Percentiles rank a stretch among this genome's conserved stretches.
Conservation (phyloP, 1,139 yeast genomes). For the Pichia terricola region DNA sequence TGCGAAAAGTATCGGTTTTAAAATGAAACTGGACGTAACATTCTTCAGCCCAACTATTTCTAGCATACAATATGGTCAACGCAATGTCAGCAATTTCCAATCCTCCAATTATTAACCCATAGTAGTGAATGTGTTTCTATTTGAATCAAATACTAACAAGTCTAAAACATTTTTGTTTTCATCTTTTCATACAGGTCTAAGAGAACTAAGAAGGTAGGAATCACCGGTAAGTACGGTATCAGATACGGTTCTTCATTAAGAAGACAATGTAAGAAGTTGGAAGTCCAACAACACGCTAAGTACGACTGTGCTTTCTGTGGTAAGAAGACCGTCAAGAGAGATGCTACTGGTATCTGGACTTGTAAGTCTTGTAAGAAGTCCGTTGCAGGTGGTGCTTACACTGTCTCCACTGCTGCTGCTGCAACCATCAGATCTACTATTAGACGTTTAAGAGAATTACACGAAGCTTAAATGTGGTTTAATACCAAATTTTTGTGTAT, state of each 20-base stretch:
- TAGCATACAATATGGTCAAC: no score
- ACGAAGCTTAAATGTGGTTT: constrained; percentile 71
- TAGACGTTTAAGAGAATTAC: constrained; percentile 99
- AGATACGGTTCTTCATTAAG: constrained; percentile 99
- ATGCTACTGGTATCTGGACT: constrained; percentile 98
- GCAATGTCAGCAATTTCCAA: no score
- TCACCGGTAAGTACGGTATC: constrained; percentile 99
- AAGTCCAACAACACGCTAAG: constrained; percentile 97
- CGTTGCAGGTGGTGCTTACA: constrained; percentile 99
- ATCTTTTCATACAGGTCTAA: constrained; percentile 60
- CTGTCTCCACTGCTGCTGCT: constrained; percentile 98
- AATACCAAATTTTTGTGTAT: no score
- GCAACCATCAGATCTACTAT: constrained; percentile 99
- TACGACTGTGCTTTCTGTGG: constrained; percentile 99
- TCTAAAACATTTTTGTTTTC: background rate
- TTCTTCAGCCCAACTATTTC: no score
- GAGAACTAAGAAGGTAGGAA: constrained; percentile 99
- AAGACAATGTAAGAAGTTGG: constrained; percentile 99
- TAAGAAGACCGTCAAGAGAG: constrained; percentile 96
- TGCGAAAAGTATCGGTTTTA: no score
- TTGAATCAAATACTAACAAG: constrained; percentile 7
- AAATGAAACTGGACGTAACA: no score
- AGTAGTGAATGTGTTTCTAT: background rate
- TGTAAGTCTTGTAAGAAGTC: constrained; percentile 93
- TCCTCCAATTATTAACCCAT: background rate